Conservation (phyloP, 2,329 filamentous ascomycete species). For the Sarocladiaceae sp. region DNA sequence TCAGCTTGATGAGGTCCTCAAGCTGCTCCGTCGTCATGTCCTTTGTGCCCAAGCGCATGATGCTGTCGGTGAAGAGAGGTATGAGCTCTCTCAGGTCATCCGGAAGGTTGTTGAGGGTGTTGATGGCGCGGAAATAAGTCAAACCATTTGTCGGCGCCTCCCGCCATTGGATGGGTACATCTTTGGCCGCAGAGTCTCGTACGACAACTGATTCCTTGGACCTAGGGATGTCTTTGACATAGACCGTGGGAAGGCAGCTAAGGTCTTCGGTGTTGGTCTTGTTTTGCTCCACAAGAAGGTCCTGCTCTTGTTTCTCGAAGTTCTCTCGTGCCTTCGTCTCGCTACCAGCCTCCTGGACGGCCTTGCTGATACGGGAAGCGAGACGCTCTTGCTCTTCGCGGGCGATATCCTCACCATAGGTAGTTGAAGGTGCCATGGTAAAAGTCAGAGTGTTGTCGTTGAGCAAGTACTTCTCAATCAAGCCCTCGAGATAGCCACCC, state of each 20-base stretch:
- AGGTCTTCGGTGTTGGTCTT: conserved; percentile 79
- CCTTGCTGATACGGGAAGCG: conserved; percentile 65
- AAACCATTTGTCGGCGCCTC: conserved; percentile 92
- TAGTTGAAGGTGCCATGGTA: conserved; percentile 82
- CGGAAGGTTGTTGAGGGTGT: conserved; percentile 70
- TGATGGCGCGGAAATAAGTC: conserved; percentile 91
- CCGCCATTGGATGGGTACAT: conserved; percentile 75
- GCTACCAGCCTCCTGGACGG: conserved; percentile 61
- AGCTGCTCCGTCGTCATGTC: conserved; percentile 87
- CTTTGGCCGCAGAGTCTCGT: conserved; percentile 59
- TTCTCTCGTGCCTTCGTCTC: conserved; percentile 64
- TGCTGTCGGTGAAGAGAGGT: conserved; percentile 83
- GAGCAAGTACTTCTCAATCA: conserved; percentile 85
- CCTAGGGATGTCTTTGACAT: conserved; percentile 83
- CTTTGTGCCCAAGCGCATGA: conserved; percentile 89
- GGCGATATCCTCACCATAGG: conserved; percentile 66
- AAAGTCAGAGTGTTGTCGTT: conserved; percentile 85
- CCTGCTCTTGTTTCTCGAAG: conserved; percentile 71
- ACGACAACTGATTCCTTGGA: conserved; percentile 55
- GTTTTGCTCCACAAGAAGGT: conserved; percentile 75
- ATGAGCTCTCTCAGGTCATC: conserved; percentile 79
- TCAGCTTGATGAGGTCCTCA: conserved; percentile 92
- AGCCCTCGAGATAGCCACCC: conserved; percentile 72
- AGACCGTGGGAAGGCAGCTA: conserved; percentile 79
- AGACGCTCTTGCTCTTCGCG: conserved; percentile 72